Evolutionary conservation across 345 rosid species (phyloP).

Genomic region (Euphorbia tirucalli): DNA sequence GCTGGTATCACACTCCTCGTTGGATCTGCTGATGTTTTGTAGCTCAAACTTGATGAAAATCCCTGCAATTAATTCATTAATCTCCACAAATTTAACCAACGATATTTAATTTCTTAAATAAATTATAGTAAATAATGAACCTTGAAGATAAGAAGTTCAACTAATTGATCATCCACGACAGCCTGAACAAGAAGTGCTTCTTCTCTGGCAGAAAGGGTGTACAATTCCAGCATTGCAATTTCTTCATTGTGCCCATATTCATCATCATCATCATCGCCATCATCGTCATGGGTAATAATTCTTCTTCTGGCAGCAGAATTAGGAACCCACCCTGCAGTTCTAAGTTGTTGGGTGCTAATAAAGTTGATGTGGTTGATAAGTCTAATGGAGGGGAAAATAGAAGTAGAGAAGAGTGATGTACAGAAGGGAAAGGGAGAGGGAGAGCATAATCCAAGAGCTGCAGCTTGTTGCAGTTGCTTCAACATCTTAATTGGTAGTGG

Average conservation of each 20-base stretch:
- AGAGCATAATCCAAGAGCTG: slow-evolving; percentile 6
- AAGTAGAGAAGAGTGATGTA: slow-evolving; percentile 6
- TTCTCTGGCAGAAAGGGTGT: slow-evolving; percentile 51
- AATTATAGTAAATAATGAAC: too few relatives aligned
- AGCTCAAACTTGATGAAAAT: slow-evolving; percentile 69
- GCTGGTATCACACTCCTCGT: slow-evolving; percentile 75
- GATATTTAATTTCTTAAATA: too few relatives aligned
- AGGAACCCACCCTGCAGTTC: neutral
- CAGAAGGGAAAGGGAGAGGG: too few relatives aligned
- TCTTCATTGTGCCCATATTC: slow-evolving; percentile 57
- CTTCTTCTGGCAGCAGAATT: slow-evolving; percentile 49
- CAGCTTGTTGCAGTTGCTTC: slow-evolving; percentile 17
- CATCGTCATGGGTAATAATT: slow-evolving; percentile 41
- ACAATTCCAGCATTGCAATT: slow-evolving; percentile 57
- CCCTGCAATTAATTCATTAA: slow-evolving; percentile 52
- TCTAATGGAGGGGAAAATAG: too few relatives aligned
- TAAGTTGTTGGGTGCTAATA: neutral
- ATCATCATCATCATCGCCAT: slow-evolving; percentile 19
- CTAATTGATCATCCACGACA: slow-evolving; percentile 52
- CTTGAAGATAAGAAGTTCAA: slow-evolving; percentile 69
- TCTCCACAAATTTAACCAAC: too few relatives aligned
- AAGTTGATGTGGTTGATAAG: too few relatives aligned
- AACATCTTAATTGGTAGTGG: slow-evolving; percentile 9
- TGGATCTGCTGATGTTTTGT: slow-evolving; percentile 68
- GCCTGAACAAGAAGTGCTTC: slow-evolving; percentile 81